These are phyloP conservation scores for Wolfiporia cocos DNA, from an alignment of 1,284 basidiomycete genomes.

Conservation along the genomic window DNA sequence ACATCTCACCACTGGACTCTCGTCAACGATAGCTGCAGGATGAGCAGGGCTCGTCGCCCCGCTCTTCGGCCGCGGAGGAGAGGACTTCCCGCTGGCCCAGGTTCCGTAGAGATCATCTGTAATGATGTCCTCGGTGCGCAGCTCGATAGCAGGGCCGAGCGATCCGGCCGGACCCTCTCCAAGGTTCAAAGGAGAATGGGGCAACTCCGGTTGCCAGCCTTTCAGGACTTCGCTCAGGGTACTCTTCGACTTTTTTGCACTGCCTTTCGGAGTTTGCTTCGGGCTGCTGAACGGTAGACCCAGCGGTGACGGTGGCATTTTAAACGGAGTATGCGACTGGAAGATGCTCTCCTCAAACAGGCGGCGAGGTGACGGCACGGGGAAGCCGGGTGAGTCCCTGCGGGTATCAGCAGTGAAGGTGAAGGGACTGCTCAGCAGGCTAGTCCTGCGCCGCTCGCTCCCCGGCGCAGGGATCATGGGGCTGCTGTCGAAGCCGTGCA, in stretches of 20 bases:
- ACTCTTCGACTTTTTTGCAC: too few relatives aligned
- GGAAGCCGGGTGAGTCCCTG: constrained; percentile 9
- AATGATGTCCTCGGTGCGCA: constrained; percentile 18
- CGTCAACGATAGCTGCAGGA: constrained; percentile 37
- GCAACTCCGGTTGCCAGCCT: constrained; percentile 1
- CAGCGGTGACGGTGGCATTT: constrained; percentile 21
- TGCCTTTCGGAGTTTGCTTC: too few relatives aligned
- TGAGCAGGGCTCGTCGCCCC: constrained; percentile 19
- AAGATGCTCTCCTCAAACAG: too few relatives aligned
- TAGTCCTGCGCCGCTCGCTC: constrained; percentile 23
- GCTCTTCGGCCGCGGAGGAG: constrained; percentile 7
- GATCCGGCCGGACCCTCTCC: constrained; percentile 3
- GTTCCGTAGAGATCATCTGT: constrained; percentile 14
- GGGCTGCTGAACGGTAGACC: constrained; percentile 7
- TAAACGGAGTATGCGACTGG: too few relatives aligned
- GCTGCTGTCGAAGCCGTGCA: constrained; percentile 29
- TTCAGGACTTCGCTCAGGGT: too few relatives aligned
- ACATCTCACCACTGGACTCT: constrained; percentile 61
- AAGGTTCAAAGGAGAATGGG: background rate
- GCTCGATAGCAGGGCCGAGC: constrained; percentile 17
- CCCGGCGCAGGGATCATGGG: constrained; percentile 26
- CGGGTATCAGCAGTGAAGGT: constrained; percentile 10
- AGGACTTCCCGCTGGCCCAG: constrained; percentile 13
- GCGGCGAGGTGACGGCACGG: constrained; percentile 22
- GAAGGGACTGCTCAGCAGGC: constrained; percentile 27